These are phyloP conservation scores for Coemansia reversa DNA, from an alignment of 192 early-diverging fungal genomes.

Conservation along the genomic window DNA sequence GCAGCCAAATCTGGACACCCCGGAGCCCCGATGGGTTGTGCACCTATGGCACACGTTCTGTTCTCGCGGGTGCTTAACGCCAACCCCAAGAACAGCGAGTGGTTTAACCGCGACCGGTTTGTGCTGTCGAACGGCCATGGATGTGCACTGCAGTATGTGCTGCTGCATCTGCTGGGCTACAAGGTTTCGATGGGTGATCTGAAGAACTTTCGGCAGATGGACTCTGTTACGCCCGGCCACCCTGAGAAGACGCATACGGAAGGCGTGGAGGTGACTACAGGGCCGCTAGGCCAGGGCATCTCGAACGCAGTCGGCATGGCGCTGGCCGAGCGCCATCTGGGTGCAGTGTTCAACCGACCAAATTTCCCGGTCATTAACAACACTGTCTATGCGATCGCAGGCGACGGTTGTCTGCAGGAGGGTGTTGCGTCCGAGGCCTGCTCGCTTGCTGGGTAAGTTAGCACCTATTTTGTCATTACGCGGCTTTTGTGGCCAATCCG, in stretches of 20 bases:
- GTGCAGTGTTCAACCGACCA: slow-evolving; percentile 89
- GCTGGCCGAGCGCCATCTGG: slow-evolving; percentile 81
- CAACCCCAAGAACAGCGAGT: slow-evolving; percentile 86
- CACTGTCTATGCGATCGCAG: slow-evolving; percentile 77
- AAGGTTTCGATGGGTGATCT: slow-evolving; percentile 87
- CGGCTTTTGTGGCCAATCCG: slow-evolving; percentile 10
- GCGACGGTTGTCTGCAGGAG: slow-evolving; percentile 98
- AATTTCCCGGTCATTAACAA: slow-evolving; percentile 85
- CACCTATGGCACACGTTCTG: slow-evolving; percentile 88
- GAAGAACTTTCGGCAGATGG: slow-evolving; percentile 83
- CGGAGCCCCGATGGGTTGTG: slow-evolving; percentile 97
- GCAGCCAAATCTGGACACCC: slow-evolving; percentile 94
- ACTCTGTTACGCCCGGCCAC: slow-evolving; percentile 90
- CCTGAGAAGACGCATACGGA: slow-evolving; percentile 85
- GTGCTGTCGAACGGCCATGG: slow-evolving; percentile 97
- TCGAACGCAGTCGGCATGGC: slow-evolving; percentile 92
- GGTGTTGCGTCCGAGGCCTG: slow-evolving; percentile 90
- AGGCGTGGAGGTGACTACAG: slow-evolving; percentile 96
- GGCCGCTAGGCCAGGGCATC: slow-evolving; percentile 93
- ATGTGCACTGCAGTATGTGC: slow-evolving; percentile 89
- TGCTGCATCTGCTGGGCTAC: slow-evolving; percentile 87
- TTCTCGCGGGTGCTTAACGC: slow-evolving; percentile 81
- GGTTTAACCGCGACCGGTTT: slow-evolving; percentile 96
- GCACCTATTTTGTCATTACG: not conserved
- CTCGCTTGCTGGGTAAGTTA: slow-evolving; percentile 78